phyloP scores from a whole-genome alignment of 345 rosid genomes.

The Populus nigra region DNA sequence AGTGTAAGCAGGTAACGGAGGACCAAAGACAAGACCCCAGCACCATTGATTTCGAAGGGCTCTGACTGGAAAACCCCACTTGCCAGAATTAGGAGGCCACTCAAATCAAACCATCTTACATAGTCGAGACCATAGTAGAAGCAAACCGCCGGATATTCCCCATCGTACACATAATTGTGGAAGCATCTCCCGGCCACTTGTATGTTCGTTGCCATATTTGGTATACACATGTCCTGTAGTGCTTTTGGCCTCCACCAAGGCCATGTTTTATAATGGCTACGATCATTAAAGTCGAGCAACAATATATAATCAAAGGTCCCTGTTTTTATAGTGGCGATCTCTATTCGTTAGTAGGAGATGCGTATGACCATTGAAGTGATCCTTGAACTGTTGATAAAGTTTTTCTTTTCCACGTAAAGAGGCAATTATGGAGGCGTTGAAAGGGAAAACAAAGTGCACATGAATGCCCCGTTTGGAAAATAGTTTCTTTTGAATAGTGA shows the following conservation, averaged over 20 bases:
- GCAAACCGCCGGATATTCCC: constrained; percentile 1
- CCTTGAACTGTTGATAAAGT: constrained; percentile 49
- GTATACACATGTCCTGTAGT: constrained; percentile 16
- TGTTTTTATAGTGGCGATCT: constrained; percentile 13
- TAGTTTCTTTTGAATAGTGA: no score
- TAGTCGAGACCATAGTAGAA: neutral
- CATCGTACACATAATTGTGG: constrained; percentile 1
- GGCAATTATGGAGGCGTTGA: constrained; percentile 38
- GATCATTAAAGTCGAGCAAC: constrained; percentile 25
- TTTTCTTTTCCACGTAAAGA: constrained; percentile 42
- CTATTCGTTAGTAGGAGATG: constrained; percentile 34
- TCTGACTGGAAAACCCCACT: constrained; percentile 20
- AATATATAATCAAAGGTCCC: constrained; percentile 8
- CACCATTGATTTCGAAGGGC: constrained; percentile 13
- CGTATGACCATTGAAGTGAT: constrained; percentile 25
- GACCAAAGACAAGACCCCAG: constrained; percentile 39
- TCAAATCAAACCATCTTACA: neutral
- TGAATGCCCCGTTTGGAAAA: no score
- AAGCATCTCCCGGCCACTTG: constrained; percentile 17
- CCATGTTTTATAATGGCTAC: neutral
- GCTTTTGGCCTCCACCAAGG: constrained; percentile 23
- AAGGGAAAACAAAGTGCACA: neutral
- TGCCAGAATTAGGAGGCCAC: constrained; percentile 1
- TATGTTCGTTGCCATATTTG: constrained; percentile 18
- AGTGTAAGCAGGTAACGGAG: constrained; percentile 2